These are phyloP conservation scores for Olyra latifolia DNA, from an alignment of 176 grass and related monocot species.

Conservation along the genomic window DNA sequence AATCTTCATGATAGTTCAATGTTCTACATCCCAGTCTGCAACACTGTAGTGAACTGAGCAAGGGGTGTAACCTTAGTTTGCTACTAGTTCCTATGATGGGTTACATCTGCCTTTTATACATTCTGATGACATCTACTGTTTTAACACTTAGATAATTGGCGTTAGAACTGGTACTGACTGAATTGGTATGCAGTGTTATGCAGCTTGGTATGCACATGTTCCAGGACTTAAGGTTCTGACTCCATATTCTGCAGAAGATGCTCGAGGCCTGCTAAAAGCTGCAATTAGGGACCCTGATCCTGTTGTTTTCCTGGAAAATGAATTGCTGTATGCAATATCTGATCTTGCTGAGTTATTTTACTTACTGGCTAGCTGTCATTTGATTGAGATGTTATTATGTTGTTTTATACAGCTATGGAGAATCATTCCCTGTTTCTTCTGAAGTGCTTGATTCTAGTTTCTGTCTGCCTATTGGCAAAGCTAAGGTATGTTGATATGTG, in stretches of 20 bases:
- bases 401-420: slow-evolving; percentile 78
- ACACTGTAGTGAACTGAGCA: not conserved
- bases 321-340: slow-evolving; percentile 73
- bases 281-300: slow-evolving; percentile 98
- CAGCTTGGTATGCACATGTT: slow-evolving; percentile 97
- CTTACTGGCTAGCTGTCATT: slow-evolving; percentile 3
- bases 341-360: not conserved
- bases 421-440: slow-evolving; percentile 85
- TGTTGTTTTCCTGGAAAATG: slow-evolving; percentile 99
- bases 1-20: not conserved
- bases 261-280: slow-evolving; percentile 91
- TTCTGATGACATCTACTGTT: not conserved
- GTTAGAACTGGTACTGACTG: slow-evolving; percentile 23
- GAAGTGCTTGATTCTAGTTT: slow-evolving; percentile 98
- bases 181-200: slow-evolving; percentile 83
- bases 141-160: not conserved
- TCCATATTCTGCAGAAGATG: slow-evolving; percentile 93
- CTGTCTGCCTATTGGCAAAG: slow-evolving; percentile 92
- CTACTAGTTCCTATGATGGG: not conserved
- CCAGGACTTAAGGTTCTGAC: slow-evolving; percentile 88
- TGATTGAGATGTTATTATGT: not conserved
- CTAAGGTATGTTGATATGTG: slow-evolving; percentile 61
- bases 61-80: not conserved
- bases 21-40: not conserved
- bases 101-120: not conserved